phyloP scores from a whole-genome alignment of 2,329 filamentous ascomycete genomes.

The Colletotrichum lindemuthianum region DNA sequence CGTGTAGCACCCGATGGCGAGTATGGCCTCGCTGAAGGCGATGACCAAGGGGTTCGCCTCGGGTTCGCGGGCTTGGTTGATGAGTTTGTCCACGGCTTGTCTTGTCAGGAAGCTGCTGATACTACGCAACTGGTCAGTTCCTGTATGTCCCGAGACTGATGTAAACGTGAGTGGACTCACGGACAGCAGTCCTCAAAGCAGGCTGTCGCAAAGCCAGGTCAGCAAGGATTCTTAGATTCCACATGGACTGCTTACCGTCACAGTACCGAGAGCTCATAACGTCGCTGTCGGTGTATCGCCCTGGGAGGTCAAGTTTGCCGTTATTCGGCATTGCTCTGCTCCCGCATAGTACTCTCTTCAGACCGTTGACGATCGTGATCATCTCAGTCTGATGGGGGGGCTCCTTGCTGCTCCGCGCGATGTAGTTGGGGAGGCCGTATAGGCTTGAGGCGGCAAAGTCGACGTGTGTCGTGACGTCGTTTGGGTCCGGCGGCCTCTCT shows the following conservation, averaged over 20 bases:
- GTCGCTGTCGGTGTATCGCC: conserved; percentile 7
- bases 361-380: conserved; percentile 23
- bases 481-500: neutral
- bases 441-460: conserved; percentile 27
- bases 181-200: conserved; percentile 28
- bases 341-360: conserved; percentile 16
- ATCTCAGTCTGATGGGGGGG: conserved; percentile 3
- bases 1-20: conserved; percentile 17
- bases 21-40: conserved; percentile 6
- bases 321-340: neutral
- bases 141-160: neutral
- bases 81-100: conserved; percentile 2
- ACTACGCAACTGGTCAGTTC: neutral
- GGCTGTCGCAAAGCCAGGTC: neutral
- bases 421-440: conserved; percentile 14
- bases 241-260: conserved; percentile 2
- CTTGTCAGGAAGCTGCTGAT: conserved; percentile 21
- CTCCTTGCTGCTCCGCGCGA: conserved; percentile 6
- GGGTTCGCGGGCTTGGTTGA: conserved; percentile 6
- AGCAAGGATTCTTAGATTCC: neutral
- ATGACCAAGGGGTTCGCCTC: neutral
- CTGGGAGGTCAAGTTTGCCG: neutral
- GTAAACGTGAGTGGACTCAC: conserved; percentile 4
- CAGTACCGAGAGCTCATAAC: conserved; percentile 11
- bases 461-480: neutral